Conservation (phyloP, 2,329 filamentous ascomycete genomes). For the Aschersonia sp. region DNA sequence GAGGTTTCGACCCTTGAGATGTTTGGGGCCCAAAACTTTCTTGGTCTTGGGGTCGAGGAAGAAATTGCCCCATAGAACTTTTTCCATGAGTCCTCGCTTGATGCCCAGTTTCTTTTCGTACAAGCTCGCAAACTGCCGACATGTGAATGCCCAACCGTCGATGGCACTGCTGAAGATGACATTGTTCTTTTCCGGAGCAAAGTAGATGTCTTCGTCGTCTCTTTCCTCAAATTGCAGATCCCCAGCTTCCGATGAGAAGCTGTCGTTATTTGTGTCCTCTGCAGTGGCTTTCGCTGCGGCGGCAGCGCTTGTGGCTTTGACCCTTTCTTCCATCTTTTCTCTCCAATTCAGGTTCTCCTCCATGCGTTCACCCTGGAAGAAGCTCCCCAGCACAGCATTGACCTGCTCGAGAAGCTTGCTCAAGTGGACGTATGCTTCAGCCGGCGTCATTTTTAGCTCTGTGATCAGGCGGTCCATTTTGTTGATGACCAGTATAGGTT, state of each 20-base stretch:
- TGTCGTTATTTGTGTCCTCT: slow-evolving; percentile 18
- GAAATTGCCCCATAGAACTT: slow-evolving; percentile 91
- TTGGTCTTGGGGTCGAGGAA: slow-evolving; percentile 97
- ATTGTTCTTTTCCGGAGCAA: slow-evolving; percentile 95
- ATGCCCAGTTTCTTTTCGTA: slow-evolving; percentile 97
- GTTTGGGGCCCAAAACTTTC: slow-evolving; percentile 77
- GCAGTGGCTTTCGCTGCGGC: slow-evolving; percentile 29
- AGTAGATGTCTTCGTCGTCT: slow-evolving; percentile 95
- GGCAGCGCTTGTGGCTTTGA: slow-evolving; percentile 53
- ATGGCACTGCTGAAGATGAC: slow-evolving; percentile 97
- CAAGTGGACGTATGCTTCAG: slow-evolving; percentile 78
- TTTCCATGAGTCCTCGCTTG: slow-evolving; percentile 76
- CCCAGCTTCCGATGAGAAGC: slow-evolving; percentile 36
- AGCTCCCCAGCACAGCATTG: slow-evolving; percentile 92
- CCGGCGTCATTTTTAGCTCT: slow-evolving; percentile 84
- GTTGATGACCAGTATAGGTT: slow-evolving; percentile 89
- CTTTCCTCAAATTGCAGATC: slow-evolving; percentile 69
- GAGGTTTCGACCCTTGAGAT: slow-evolving; percentile 77
- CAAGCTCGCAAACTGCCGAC: slow-evolving; percentile 79
- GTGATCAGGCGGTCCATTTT: slow-evolving; percentile 94
- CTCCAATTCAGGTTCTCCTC: slow-evolving; percentile 95
- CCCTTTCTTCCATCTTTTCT: slow-evolving; percentile 76
- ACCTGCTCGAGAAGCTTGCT: slow-evolving; percentile 87
- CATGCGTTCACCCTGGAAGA: slow-evolving; percentile 97
- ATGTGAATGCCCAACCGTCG: slow-evolving; percentile 98